Evolutionary conservation across 257 asterid species (phyloP), one percentile per base, ranked within the genome.

Genomic region (Capsicum pubescens): DNA sequence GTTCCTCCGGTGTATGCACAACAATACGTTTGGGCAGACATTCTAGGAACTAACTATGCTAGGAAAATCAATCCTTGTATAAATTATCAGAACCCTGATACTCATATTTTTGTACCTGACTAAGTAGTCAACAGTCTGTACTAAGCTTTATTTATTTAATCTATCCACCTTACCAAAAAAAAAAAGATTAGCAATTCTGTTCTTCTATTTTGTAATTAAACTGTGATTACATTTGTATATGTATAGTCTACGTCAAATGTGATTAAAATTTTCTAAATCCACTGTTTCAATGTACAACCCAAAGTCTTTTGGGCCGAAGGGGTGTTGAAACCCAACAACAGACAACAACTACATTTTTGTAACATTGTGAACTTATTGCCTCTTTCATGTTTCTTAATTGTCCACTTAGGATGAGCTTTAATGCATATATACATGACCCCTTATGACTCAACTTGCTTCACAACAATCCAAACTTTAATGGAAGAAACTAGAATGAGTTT

Each of bases 381-480:
- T 70, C 79, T 70, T 42, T 70, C 15, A 70, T 70, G 32, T 15
- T 69, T 54, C 4, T 21, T 21, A 63, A 39, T 21, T 63, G 16
- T 36, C 71, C 71, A 32, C 71, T 26, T 64, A 64, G 17, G 44
- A 64, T 64, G 71, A 12, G 17, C 17, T 2, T 64, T 26, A 63
- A 63, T 21, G 67, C 67, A 59, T 59, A 11, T 19, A 21, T 61
- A 63, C 13, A 17, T 69, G 54, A 61, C 7, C 39, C 69, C 55
- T n/a, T 17, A 9, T 42, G 58, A n/a, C 79, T 46, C 58, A 71
- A 46, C 57, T 44, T 71, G 57, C 57, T 71, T 19, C 79, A 71
- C 57, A 44, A 71, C 16, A 3, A 71, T 44, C n/a, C 17, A 71
- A 71, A 71, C 52, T 71, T 44, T 44, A 19, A 3, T 71, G 46